Evolutionary conservation across 805 yeast species (phyloP), one percentile per base, ranked within the genome.

Genomic region (Cyberlindnera xishuangbannaensis): DNA sequence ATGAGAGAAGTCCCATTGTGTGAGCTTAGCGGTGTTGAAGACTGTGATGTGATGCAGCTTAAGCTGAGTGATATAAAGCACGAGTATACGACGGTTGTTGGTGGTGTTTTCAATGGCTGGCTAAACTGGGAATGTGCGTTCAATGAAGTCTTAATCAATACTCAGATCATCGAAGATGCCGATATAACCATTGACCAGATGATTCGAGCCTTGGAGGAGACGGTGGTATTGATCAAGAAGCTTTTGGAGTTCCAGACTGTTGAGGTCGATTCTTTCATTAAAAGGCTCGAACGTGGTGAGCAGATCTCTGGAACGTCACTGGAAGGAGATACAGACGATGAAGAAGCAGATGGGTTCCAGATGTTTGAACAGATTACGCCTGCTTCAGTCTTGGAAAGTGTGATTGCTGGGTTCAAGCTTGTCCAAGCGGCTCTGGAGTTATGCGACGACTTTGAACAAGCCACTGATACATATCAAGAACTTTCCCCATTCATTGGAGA

Each of bases 1-100:
- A 55, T 62, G 30, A 68, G 68, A 31, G 61, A 63, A 7, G 78
- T 75, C 10, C 47, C 62, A 10, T n/a, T 18, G 9, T 31, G 34
- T 11, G 58, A 52, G 9, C 44, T 68, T 30, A 53, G 43, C 2
- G 55, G 51, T 18, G 58, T 66, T 39, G 58, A 45, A 5, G 46
- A 31, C 4, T 47, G 48, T 25, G n/a, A 10, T 15, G 30, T 49
- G 2, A 11, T 30, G 0, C 7, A 10, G 2, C 10, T 36, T 6
- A 13, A 27, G 1, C 9, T 51, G 6, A 14, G 7, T 0, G 47
- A 39, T 29, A 36, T 51, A 3, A 43, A 36, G 19, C 15, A n/a
- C 5, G 44, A 43, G 23, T 46, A 51, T 25, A 41, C 30, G 2
- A 16, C 23, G 1, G 44, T 43, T 7, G 31, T 38, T 1, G 12